Evolutionary conservation across 1,139 yeast species (phyloP).

Genomic region (Insectozyma bohioensis): DNA sequence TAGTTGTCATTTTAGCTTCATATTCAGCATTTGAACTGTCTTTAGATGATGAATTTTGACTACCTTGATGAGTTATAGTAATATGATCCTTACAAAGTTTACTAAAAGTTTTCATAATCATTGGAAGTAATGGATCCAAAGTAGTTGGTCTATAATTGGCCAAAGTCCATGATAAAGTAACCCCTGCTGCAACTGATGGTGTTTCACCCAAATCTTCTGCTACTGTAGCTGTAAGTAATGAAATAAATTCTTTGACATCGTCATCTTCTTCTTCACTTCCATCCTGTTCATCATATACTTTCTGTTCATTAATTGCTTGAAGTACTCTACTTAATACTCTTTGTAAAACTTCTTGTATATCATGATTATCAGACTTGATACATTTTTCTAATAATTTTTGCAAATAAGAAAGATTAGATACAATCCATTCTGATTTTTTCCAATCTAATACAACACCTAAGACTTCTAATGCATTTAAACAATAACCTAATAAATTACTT

Average conservation of each 20-base stretch:
- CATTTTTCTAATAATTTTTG: conserved; percentile 80
- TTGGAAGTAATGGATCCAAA: conserved; percentile 71
- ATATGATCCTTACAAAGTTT: conserved; percentile 89
- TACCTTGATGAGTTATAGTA: conserved; percentile 59
- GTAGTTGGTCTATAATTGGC: conserved; percentile 72
- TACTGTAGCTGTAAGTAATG: conserved; percentile 63
- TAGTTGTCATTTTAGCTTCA: conserved; percentile 79
- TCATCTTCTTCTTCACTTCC: conserved; percentile 60
- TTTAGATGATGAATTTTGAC: conserved; percentile 27
- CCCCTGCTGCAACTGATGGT: conserved; percentile 89
- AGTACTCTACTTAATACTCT: conserved; percentile 68
- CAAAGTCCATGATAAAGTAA: conserved; percentile 80
- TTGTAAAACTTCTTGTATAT: conserved; percentile 78
- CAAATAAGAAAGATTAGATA: conserved; percentile 63
- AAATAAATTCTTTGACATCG: conserved; percentile 60
- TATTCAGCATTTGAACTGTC: conserved; percentile 43
- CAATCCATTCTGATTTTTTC: conserved; percentile 75
- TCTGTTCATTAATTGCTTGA: conserved; percentile 53
- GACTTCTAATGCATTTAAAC: conserved; percentile 89
- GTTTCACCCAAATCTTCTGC: conserved; percentile 81
- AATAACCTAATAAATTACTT: conserved; percentile 62
- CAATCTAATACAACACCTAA: conserved; percentile 82
- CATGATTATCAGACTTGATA: conserved; percentile 79
- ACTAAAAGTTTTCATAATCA: conserved; percentile 82
- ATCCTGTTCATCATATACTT: conserved; percentile 43